Conservation (phyloP, 1,284 basidiomycete species). For the Taiwanofungus camphoratus region DNA sequence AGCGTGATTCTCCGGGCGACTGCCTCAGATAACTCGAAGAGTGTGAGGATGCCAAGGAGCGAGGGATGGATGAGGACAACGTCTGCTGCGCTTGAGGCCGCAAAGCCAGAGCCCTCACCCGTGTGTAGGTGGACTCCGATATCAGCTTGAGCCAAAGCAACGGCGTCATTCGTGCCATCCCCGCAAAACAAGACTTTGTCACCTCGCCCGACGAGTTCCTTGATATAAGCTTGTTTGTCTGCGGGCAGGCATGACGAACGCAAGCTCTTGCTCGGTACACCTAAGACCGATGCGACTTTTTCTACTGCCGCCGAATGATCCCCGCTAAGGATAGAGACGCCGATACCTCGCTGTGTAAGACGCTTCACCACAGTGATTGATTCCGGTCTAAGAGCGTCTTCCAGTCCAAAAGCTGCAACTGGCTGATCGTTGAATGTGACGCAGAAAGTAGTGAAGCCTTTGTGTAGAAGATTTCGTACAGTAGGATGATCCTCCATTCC, state of each 20-base stretch:
- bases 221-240: slow-evolving; percentile 45
- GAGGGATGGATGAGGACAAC: slow-evolving; percentile 39
- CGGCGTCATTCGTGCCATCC: slow-evolving; percentile 50
- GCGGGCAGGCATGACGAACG: slow-evolving; percentile 44
- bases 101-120: slow-evolving; percentile 27
- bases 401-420: slow-evolving; percentile 39
- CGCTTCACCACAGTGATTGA: slow-evolving; percentile 33
- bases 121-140: slow-evolving; percentile 41
- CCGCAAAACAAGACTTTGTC: slow-evolving; percentile 36
- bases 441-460: slow-evolving; percentile 32
- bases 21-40: slow-evolving; percentile 38
- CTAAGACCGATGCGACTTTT: slow-evolving; percentile 38
- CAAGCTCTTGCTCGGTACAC: slow-evolving; percentile 36
- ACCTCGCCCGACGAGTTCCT: slow-evolving; percentile 23
- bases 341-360: slow-evolving; percentile 33
- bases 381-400: slow-evolving; percentile 44
- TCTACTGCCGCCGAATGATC: slow-evolving; percentile 48
- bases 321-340: slow-evolving; percentile 47
- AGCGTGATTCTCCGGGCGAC: slow-evolving; percentile 34
- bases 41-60: slow-evolving; percentile 33
- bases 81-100: slow-evolving; percentile 40
- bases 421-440: slow-evolving; percentile 28
- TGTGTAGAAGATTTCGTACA: slow-evolving; percentile 18
- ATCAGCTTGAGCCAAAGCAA: slow-evolving; percentile 47
- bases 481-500: slow-evolving; percentile 19